Evolutionary conservation across 1,284 basidiomycete species (phyloP), one percentile per base, ranked within the genome.

Genomic region (Taiwanofungus camphoratus): DNA sequence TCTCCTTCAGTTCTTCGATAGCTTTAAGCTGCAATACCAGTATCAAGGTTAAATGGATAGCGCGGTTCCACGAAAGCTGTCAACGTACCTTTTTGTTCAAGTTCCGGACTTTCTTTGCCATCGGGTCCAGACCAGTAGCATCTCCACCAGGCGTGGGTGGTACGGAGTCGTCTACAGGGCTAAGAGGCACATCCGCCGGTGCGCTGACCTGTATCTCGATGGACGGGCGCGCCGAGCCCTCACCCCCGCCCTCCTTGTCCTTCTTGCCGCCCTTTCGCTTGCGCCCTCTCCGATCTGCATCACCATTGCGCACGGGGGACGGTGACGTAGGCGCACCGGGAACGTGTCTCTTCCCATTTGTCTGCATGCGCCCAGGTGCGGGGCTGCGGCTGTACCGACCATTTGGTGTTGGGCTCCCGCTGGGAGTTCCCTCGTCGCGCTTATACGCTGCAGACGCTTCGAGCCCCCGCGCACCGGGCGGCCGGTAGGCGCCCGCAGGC

Each of bases 1-100:
- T 90, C 56, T 91, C 87, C 71, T 96, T 96, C 42, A 97, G 77
- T 58, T 97, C 93, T 26, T 95, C 91, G 54, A 96, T 96, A 11
- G 92, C 93, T 65, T 95, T 95, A 57, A 96, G 75, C 89, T 95
- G 52, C 42, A 24, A 45, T 29, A 19, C 33, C n/a, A n/a, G n/a
- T n/a, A n/a, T n/a, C n/a, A 59, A 38, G 39, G 42, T 34, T 33
- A 30, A 19, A 27, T 13, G 35, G 19, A 12, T 29, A 21, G 16
- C 12, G 44, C 31, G 23, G 29, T 5, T 19, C 19, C 16, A 15
- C 12, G 39, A 35, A 39, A 21, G 39, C 22, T n/a, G 23, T 39
- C 8, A 37, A 42, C 32, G 11, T 18, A 54, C 88, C 83, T 96
- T 95, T 76, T 97, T 97, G 60, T 79, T 92, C 60, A 97, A 58